These are phyloP conservation scores for Podospora pseudopauciseta DNA, from an alignment of 495 filamentous ascomycete genomes.

Conservation along the genomic window DNA sequence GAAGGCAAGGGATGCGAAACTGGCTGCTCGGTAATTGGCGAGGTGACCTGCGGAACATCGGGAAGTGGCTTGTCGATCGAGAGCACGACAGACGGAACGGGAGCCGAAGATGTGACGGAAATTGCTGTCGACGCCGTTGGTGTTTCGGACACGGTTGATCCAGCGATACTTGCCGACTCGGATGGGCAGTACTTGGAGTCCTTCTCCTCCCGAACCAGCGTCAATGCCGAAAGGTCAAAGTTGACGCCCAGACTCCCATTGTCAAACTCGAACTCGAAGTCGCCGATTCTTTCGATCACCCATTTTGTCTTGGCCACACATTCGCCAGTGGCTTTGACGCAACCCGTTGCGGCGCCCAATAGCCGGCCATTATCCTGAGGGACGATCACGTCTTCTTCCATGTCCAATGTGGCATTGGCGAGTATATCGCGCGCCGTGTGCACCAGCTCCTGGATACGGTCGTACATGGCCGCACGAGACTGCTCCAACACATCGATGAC, in stretches of 20 bases:
- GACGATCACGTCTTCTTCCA: conserved; percentile 70
- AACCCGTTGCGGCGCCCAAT: conserved; percentile 77
- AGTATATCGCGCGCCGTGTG: conserved; percentile 76
- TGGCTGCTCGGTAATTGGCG: conserved; percentile 26
- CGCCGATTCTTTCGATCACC: conserved; percentile 86
- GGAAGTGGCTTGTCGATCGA: conserved; percentile 45
- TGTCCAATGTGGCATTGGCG: conserved; percentile 54
- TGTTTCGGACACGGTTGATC: conserved; percentile 35
- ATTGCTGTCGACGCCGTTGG: conserved; percentile 26
- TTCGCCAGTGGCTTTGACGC: conserved; percentile 85
- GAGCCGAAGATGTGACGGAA: conserved; percentile 27
- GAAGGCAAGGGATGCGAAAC: conserved; percentile 31
- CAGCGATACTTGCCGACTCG: conserved; percentile 38
- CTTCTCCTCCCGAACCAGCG: conserved; percentile 27
- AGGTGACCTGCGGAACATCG: conserved; percentile 35
- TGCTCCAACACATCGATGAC: conserved; percentile 60
- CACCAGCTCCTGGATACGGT: conserved; percentile 72
- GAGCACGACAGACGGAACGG: conserved; percentile 30
- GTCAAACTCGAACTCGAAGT: conserved; percentile 77
- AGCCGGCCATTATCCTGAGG: conserved; percentile 75
- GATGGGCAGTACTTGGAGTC: conserved; percentile 12
- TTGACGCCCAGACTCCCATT: conserved; percentile 47
- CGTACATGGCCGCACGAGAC: conserved; percentile 75
- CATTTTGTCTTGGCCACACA: conserved; percentile 80
- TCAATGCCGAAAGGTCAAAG: conserved; percentile 42